Evolutionary conservation across 257 asterid genomes (phyloP), one percentile per base, ranked within the genome.

Genomic region (Ilex asprella): DNA sequence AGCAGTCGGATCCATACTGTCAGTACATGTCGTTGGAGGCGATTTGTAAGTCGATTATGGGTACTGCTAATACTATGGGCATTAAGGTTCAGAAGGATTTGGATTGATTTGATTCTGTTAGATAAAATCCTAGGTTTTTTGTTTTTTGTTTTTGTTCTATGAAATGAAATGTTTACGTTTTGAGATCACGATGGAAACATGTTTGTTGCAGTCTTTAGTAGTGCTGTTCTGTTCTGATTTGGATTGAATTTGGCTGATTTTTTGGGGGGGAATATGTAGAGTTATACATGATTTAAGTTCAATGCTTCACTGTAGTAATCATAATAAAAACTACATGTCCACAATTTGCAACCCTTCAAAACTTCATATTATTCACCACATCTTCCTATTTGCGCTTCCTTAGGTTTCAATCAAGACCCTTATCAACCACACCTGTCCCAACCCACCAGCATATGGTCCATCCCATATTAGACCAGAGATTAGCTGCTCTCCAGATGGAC

Each of bases 31-130:
- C 93, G 21, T 74, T 87, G 65, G 97, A 87, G 67, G 76, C 93
- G 43, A 85, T 90, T 63, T 83, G 84, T 39, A 87, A 87, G 78
- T 83, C 89, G 14, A 76, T 90, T 62, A 85, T 90, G 1, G 97
- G 96, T 50, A 90, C 97, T 1, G 93, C 91, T 6, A 76, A 78
- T 63, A 87, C 96, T 30, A 90, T 85, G 95, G 96, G 96, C 65
- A 85, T 90, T 64, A 73, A 87, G 79, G 88, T 90, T 65, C 83
- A 78, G 72, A 85, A 74, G 67, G 95, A 90, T 66, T 81, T 87
- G 9, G 96, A 84, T 70, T 87, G 65, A 78, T 31, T 72, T 10
- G 6, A 52, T 53, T 1, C 13, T n/a, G 13, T 41, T 41, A 6
- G 47, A 21, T 21, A 21, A 21, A 21, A 21, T 21, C 27, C 27